phyloP scores from a whole-genome alignment of 2,329 filamentous ascomycete species.

The Botrytis deweyae region DNA sequence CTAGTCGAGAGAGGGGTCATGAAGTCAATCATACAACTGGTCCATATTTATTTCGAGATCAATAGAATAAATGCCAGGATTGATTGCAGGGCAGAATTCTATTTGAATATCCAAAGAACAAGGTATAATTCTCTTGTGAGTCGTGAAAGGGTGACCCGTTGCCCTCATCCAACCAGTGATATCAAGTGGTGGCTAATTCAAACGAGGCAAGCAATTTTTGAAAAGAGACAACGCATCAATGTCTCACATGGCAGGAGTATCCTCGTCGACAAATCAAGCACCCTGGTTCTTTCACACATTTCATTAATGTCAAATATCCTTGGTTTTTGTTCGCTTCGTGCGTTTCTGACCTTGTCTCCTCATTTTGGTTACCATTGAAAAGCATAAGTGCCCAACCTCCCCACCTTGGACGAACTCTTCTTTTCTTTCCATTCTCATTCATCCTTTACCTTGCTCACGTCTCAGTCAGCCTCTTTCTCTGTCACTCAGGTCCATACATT shows the following conservation, averaged over 20 bases:
- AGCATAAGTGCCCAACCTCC: slow-evolving; percentile 35
- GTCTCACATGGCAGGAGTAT: slow-evolving; percentile 29
- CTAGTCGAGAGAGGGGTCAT: slow-evolving; percentile 6
- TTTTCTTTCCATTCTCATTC: slow-evolving; percentile 27
- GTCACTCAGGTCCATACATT: slow-evolving; percentile 26
- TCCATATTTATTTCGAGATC: slow-evolving; percentile 7
- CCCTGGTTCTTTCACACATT: slow-evolving; percentile 8
- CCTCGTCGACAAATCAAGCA: slow-evolving; percentile 14
- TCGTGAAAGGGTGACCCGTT: slow-evolving; percentile 9
- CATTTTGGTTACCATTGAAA: slow-evolving; percentile 23
- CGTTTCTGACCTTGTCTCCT: slow-evolving; percentile 19
- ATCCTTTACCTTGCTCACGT: slow-evolving; percentile 21
- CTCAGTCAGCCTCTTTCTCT: slow-evolving; percentile 24
- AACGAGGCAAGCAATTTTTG: slow-evolving; percentile 5
- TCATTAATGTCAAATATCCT: slow-evolving; percentile 16
- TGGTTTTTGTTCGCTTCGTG: slow-evolving; percentile 13
- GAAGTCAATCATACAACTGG: neutral
- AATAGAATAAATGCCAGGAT: neutral
- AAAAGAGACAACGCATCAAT: slow-evolving; percentile 36
- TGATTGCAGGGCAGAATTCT: neutral
- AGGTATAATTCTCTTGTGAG: slow-evolving; percentile 3
- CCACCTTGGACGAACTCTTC: slow-evolving; percentile 26
- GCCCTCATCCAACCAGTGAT: neutral
- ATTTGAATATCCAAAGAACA: neutral
- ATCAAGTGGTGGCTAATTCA: slow-evolving; percentile 15